A percentile compares a stretch with the other conserved stretches of the same genome.
Conservation (phyloP, 2,329 filamentous ascomycete genomes). For the Ophiostoma sp. region DNA sequence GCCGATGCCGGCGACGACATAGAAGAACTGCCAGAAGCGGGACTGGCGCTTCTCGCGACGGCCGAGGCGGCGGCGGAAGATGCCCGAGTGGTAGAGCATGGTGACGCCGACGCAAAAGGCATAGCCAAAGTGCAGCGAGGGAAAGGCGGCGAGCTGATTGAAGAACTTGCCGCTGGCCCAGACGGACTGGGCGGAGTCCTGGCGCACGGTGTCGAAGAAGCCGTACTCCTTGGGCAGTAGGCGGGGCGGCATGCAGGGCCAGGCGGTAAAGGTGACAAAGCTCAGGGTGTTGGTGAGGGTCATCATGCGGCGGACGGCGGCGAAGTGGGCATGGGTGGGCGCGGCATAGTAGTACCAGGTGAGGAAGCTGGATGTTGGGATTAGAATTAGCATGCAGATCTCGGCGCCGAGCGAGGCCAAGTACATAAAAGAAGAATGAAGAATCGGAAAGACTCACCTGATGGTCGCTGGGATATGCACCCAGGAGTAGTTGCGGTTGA, state of each 20-base stretch:
- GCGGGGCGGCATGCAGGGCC: conserved; percentile 13
- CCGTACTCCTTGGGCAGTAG: conserved; percentile 10
- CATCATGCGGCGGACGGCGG: conserved; percentile 11
- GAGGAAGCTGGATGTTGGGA: not conserved
- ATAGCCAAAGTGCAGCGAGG: conserved; percentile 11
- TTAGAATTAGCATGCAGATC: not conserved
- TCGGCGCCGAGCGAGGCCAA: not conserved
- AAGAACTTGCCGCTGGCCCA: conserved; percentile 14
- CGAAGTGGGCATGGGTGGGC: conserved; percentile 13
- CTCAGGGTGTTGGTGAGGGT: conserved; percentile 11
- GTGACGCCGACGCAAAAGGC: conserved; percentile 14
- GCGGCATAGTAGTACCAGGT: conserved; percentile 13
- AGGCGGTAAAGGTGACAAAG: conserved; percentile 7
- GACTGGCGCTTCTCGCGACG: conserved; percentile 9
- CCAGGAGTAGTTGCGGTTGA: conserved; percentile 15
- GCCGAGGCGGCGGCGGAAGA: conserved; percentile 11
- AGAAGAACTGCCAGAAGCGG: not conserved
- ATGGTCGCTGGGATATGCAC: conserved; percentile 10
- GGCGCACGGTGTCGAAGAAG: conserved; percentile 13
- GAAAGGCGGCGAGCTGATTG: conserved; percentile 12
- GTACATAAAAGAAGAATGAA: not conserved
- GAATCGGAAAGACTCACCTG: not conserved
- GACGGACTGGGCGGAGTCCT: conserved; percentile 7
- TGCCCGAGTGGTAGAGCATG: conserved; percentile 13
- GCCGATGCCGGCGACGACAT: not conserved